A percentile compares a stretch with the other conserved stretches of the same genome.
Conservation (phyloP, 805 yeast species). For the Ogataea haglerorum region DNA sequence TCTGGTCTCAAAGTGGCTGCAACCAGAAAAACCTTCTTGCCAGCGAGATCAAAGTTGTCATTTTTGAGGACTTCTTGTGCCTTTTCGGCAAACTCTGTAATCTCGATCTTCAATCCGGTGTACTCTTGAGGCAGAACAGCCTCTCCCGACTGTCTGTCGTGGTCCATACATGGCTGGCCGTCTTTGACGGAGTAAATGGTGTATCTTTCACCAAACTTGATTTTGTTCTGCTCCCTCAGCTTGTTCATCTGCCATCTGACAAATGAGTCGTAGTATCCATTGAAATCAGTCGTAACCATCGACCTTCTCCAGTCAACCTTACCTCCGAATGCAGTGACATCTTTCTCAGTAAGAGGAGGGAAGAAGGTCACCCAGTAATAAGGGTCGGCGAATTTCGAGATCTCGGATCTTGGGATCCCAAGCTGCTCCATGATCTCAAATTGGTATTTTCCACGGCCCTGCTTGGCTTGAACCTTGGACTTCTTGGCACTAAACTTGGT, state of each 20-base stretch:
- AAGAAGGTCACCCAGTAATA: conserved; percentile 84
- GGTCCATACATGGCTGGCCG: conserved; percentile 99
- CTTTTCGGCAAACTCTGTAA: conserved; percentile 53
- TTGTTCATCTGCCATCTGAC: conserved; percentile 95
- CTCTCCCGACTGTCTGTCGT: conserved; percentile 95
- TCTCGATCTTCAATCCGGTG: conserved; percentile 83
- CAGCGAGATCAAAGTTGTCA: conserved; percentile 42
- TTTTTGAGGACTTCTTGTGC: conserved; percentile 54
- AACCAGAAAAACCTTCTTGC: conserved; percentile 72
- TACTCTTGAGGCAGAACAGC: conserved; percentile 97
- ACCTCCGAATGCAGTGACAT: conserved; percentile 81
- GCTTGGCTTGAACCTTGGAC: conserved; percentile 90
- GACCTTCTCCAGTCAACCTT: conserved; percentile 99
- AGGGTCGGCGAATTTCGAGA: conserved; percentile 88
- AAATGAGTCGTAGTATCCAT: conserved; percentile 92
- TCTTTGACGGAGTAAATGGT: conserved; percentile 97
- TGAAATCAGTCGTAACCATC: conserved; percentile 89
- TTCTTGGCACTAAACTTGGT: conserved; percentile 91
- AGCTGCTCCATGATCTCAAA: conserved; percentile 94
- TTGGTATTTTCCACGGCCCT: conserved; percentile 92
- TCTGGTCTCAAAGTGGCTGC: conserved; percentile 99
- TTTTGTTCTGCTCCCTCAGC: conserved; percentile 80
- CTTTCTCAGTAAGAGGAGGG: conserved; percentile 84
- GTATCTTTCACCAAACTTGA: conserved; percentile 97
- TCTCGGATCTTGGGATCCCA: conserved; percentile 82